phyloP scores from a whole-genome alignment of 2,329 filamentous ascomycete species.

The Hypoxylon sp. region DNA sequence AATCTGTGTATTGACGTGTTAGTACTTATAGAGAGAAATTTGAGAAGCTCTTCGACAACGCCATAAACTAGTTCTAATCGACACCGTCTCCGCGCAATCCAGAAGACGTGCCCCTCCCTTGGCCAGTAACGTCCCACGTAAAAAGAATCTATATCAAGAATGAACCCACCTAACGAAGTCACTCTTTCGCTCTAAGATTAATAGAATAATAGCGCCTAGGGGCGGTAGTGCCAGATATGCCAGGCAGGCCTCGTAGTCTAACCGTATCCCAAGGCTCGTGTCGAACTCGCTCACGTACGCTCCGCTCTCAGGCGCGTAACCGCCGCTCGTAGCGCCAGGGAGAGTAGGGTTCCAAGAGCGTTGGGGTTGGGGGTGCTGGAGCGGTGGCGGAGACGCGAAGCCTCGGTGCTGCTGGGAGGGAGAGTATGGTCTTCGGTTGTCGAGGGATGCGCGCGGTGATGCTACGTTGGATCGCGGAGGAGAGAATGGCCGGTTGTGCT shows the following conservation, averaged over 20 bases:
- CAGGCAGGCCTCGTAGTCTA: slow-evolving; percentile 91
- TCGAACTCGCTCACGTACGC: slow-evolving; percentile 81
- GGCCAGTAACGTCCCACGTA: neutral
- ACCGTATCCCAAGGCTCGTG: slow-evolving; percentile 86
- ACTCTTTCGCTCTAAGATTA: slow-evolving; percentile 92
- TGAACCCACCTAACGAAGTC: slow-evolving; percentile 86
- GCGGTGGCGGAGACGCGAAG: slow-evolving; percentile 62
- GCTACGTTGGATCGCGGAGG: slow-evolving; percentile 67
- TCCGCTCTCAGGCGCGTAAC: slow-evolving; percentile 55
- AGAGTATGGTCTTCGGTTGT: slow-evolving; percentile 69
- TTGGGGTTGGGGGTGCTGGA: slow-evolving; percentile 71
- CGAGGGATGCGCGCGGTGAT: slow-evolving; percentile 72
- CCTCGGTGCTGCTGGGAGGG: slow-evolving; percentile 60
- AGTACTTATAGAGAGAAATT: slow-evolving; percentile 33
- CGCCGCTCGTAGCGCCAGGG: slow-evolving; percentile 24
- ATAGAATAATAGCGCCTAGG: slow-evolving; percentile 83
- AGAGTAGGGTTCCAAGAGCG: slow-evolving; percentile 64
- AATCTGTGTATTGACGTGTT: slow-evolving; percentile 70
- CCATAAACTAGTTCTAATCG: neutral
- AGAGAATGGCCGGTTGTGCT: slow-evolving; percentile 84
- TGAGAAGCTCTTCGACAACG: neutral
- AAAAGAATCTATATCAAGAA: neutral
- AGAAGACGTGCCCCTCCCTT: neutral
- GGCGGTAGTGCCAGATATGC: slow-evolving; percentile 91
- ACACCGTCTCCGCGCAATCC: neutral